Base-by-base conservation (phyloP, 208 protist genomes). In the Acanthamoeba sp. region DNA sequence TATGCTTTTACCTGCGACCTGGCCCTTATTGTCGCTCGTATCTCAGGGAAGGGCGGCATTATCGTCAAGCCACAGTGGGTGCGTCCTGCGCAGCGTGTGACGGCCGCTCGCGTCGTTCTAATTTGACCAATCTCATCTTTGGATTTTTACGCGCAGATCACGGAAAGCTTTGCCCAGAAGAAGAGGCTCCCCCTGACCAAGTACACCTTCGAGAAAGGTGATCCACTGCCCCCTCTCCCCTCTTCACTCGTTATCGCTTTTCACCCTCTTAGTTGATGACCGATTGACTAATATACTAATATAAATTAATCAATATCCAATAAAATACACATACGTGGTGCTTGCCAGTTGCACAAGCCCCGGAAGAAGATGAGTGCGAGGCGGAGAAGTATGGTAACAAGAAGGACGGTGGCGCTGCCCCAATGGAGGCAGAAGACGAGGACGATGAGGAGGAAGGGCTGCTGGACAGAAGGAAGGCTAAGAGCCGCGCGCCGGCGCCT, bases 51-150 rank as follows among this genome's bases (percentile, higher is more conserved):
- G 55, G 82, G 82, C 24, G 82, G 82, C 7, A 90, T 90, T 14
- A 90, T 90, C 20, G 82, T 90, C 14, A 90, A 66, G 34, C 42
- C 82, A 16, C 10, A 64, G 27, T 90, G 82, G 82, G 82, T 90
- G 22, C 45, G 34, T 12, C 9, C 24, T 27, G n/a, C n/a, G n/a
- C n/a, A n/a, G n/a, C n/a, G n/a, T n/a, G n/a, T n/a, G n/a, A n/a
- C n/a, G n/a, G n/a, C n/a, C n/a, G n/a, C n/a, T n/a, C n/a, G n/a
- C n/a, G n/a, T n/a, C n/a, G n/a, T n/a, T n/a, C n/a, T n/a, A n/a
- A n/a, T n/a, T n/a, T n/a, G n/a, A n/a, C n/a, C n/a, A n/a, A n/a
- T n/a, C n/a, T n/a, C n/a, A n/a, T n/a, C n/a, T n/a, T n/a, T n/a
- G n/a, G n/a, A n/a, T n/a, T n/a, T n/a, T n/a, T n/a, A n/a, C n/a